Evolutionary conservation across 2,329 filamentous ascomycete genomes (phyloP), one percentile per base, ranked within the genome.

Genomic region (Penicillium sclerotigenum): DNA sequence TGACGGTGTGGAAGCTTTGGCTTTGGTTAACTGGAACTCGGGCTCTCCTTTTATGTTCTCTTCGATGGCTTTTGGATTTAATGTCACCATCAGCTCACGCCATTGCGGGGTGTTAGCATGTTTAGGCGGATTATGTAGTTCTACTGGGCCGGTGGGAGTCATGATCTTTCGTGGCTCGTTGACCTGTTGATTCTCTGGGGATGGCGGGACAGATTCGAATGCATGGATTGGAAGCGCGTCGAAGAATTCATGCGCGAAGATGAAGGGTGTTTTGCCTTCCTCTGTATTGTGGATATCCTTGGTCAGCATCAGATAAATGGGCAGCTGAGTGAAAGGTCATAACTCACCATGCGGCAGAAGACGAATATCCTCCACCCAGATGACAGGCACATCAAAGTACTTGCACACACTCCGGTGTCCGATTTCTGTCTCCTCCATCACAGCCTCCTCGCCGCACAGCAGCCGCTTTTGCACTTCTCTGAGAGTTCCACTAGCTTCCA

Each of bases 181-280:
- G 47, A 57, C 29, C 9, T 46, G 33, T 43, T 67, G 59, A 65
- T 75, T 63, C 55, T 80, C 69, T 36, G 77, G 71, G 14, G 77
- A 72, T 60, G 77, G 77, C 42, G 81, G 72, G 48, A 93, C 81
- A 14, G 90, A 88, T 73, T 97, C 88, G 72, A 99, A 99, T 58
- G 90, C 87, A 73, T 99, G 92, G 65, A 99, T 97, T 33, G 94
- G 94, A 0, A 99, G 86, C 2, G 94, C 94, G 66, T 99, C 94
- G 77, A 99, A 99, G 80, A 99, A 97, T 72, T 99, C 94, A 72
- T 99, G 94, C 5, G 94, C 94, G 47, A 97, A 84, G 58, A 99
- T 96, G 73, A 97, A 95, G 0, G 94, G 93, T 22, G 87, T 89
- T 69, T 88, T 89, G 58, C 82, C 81, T 22, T 85, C 75, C 58